Conservation (phyloP, 805 yeast species). For the Saccharomycopsis fibuligera region DNA sequence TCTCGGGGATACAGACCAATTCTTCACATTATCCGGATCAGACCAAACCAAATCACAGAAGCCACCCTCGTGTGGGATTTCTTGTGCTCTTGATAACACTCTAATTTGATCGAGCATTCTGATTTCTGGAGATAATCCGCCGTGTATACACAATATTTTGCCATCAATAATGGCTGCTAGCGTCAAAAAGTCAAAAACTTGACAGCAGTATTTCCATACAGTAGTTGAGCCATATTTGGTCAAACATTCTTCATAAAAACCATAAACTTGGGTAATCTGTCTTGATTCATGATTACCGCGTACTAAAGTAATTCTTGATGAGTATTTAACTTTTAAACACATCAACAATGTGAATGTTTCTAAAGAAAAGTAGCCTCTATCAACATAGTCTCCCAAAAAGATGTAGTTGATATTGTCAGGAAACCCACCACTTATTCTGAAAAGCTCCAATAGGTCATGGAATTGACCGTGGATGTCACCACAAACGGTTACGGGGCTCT, state of each 20-base stretch:
- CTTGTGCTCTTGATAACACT: constrained; percentile 92
- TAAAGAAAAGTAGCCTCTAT: constrained; percentile 91
- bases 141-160: constrained; percentile 90
- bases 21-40: constrained; percentile 95
- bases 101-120: constrained; percentile 96
- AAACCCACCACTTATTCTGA: constrained; percentile 87
- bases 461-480: constrained; percentile 98
- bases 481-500: constrained; percentile 90
- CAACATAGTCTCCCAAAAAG: constrained; percentile 94
- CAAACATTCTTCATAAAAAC: constrained; percentile 93
- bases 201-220: constrained; percentile 95
- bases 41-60: constrained; percentile 97
- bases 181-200: constrained; percentile 89
- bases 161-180: constrained; percentile 96
- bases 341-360: constrained; percentile 91
- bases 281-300: constrained; percentile 97
- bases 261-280: constrained; percentile 98
- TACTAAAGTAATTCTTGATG: constrained; percentile 79
- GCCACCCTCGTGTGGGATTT: constrained; percentile 98
- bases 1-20: constrained; percentile 97
- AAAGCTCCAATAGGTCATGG: constrained; percentile 86
- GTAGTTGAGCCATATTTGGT: constrained; percentile 91
- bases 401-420: constrained; percentile 79
- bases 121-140: constrained; percentile 95
- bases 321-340: constrained; percentile 87